Conservation (phyloP, 306 rosid species). For the Rubus idaeus region DNA sequence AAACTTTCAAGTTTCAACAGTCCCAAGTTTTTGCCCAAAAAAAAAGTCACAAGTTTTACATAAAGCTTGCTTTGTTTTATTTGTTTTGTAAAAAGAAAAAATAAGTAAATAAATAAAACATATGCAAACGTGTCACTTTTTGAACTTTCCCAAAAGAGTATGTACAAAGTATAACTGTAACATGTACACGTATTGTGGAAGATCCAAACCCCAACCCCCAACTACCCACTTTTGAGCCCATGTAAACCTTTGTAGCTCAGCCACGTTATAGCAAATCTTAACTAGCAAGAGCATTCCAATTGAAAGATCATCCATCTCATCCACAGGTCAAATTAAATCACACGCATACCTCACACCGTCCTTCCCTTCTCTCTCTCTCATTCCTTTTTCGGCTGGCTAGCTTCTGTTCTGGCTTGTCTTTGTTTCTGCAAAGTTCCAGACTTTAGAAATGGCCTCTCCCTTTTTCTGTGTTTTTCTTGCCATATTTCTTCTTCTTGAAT, state of each 20-base stretch:
- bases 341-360: not conserved
- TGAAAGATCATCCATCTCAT: not conserved
- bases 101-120: no score
- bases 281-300: not conserved
- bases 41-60: no score
- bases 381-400: not conserved
- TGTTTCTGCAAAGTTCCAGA: conserved; percentile 6
- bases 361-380: conserved; percentile 6
- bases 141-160: not conserved
- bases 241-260: not conserved
- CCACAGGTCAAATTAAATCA: not conserved
- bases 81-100: no score
- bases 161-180: not conserved
- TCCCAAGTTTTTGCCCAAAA: no score
- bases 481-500: conserved; percentile 39
- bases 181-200: not conserved
- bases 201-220: conserved; percentile 32
- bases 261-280: conserved; percentile 27
- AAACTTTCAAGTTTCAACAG: no score
- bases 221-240: conserved; percentile 21
- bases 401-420: not conserved
- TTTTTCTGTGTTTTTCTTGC: conserved; percentile 27
- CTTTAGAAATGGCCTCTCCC: conserved; percentile 46
- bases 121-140: not conserved
- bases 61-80: no score